These are phyloP conservation scores for Penicillium sp. DNA, from an alignment of 2,329 filamentous ascomycete species.

Conservation along the genomic window DNA sequence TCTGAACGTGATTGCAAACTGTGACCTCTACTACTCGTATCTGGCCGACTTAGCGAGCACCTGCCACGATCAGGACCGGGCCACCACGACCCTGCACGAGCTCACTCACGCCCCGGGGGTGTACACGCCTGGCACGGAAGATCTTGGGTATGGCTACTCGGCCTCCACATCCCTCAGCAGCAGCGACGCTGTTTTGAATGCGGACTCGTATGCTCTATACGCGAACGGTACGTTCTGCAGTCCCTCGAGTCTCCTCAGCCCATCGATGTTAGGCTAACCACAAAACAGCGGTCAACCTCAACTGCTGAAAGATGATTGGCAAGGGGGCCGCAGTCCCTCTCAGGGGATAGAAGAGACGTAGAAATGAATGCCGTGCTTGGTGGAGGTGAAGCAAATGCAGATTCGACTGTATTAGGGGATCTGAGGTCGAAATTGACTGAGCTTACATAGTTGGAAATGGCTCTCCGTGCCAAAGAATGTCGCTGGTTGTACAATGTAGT, in stretches of 20 bases:
- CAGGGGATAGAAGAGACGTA: background rate
- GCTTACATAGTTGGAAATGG: background rate
- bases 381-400: background rate
- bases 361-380: background rate
- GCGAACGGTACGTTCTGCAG: slow-evolving; percentile 42
- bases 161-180: slow-evolving; percentile 45
- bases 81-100: slow-evolving; percentile 62
- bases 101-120: slow-evolving; percentile 57
- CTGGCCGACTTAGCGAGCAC: slow-evolving; percentile 48
- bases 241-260: background rate
- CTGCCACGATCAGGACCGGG: slow-evolving; percentile 64
- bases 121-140: slow-evolving; percentile 53
- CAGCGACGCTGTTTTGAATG: slow-evolving; percentile 55
- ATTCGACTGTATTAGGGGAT: background rate
- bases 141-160: slow-evolving; percentile 57
- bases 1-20: slow-evolving; percentile 57
- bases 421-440: background rate
- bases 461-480: background rate
- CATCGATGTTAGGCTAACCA: background rate
- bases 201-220: slow-evolving; percentile 58
- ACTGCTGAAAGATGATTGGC: background rate
- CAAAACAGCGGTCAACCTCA: slow-evolving; percentile 16
- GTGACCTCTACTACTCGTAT: slow-evolving; percentile 52
- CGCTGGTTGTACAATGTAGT: background rate
- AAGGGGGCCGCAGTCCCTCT: too few species aligned